phyloP scores from a whole-genome alignment of 768 basidiomycete species.

The Lentinula aciculospora region DNA sequence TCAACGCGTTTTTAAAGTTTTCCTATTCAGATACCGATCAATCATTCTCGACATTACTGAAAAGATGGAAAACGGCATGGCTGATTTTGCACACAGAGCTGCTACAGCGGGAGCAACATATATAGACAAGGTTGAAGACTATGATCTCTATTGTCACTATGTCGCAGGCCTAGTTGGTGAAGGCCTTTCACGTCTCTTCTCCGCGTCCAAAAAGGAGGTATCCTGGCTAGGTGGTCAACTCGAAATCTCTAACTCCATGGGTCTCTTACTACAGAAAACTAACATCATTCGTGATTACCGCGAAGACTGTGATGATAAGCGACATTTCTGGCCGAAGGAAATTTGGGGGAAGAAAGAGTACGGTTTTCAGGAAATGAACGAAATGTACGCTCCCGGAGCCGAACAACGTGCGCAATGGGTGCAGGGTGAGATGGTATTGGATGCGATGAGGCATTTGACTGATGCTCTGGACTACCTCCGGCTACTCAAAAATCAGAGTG shows the following conservation, averaged over 20 bases:
- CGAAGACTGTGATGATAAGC: constrained; percentile 80
- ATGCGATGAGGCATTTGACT: constrained; percentile 53
- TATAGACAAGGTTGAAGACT: constrained; percentile 75
- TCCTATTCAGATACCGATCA: constrained; percentile 49
- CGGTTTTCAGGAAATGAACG: constrained; percentile 59
- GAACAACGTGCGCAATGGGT: constrained; percentile 70
- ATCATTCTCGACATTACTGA: constrained; percentile 78
- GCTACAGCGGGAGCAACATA: constrained; percentile 64
- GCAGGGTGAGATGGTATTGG: constrained; percentile 80
- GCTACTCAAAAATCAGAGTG: constrained; percentile 81
- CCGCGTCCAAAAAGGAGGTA: constrained; percentile 79
- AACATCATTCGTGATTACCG: constrained; percentile 96
- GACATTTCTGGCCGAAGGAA: constrained; percentile 93
- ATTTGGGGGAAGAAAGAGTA: constrained; percentile 71
- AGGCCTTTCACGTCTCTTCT: constrained; percentile 84
- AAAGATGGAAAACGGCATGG: constrained; percentile 96
- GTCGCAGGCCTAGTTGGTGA: constrained; percentile 98
- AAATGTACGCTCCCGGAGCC: constrained; percentile 55
- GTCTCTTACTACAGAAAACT: constrained; percentile 94
- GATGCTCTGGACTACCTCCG: constrained; percentile 89
- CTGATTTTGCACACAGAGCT: constrained; percentile 86
- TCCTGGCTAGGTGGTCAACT: constrained; percentile 73
- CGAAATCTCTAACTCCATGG: constrained; percentile 90
- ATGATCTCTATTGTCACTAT: constrained; percentile 97
- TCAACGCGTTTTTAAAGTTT: constrained; percentile 5